Evolutionary conservation across 441 rosid genomes (phyloP), one percentile per base, ranked within the genome.

Genomic region (Pelargonium citronellum): DNA sequence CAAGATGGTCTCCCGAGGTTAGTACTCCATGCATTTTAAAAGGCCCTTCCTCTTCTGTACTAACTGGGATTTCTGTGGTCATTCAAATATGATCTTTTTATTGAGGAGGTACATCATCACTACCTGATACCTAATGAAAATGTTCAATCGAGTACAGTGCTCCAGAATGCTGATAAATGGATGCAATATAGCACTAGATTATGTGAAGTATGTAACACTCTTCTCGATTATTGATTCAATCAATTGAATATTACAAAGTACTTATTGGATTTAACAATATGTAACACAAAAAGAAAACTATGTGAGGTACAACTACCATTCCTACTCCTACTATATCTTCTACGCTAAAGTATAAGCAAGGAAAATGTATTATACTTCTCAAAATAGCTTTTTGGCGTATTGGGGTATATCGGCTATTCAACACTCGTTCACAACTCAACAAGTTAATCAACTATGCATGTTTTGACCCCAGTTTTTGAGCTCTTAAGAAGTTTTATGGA

Each of bases 1-100:
- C 95, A 61, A 87, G 97, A 76, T 94, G 99, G 99, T 90, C 99
- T 76, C 73, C 92, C 10, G 92, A 87, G 97, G 99, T 94, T 64
- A 73, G 85, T 80, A 22, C 53, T 63, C 53, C 67, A 46, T 27
- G 20, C 41, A 67, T 15, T 12, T 44, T 17, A n/a, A 24, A 30
- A 20, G 15, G 57, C 47, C 30, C 37, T 51, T n/a, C 57, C 65
- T 62, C 62, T 15, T 53, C 22, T 4, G 19, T 53, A 15, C 20
- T 15, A 15, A 15, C 8, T 4, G 60, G 60, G 60, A 53, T 53
- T n/a, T 53, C 22, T 8, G 16, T 53, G 43, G 60, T 17, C 60
- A 16, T 53, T 7, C 60, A 49, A 49, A 49, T 15, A 49, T 13
- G 16, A 49, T 15, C 43, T 39, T 39, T 39, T 39, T 39, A 39